Conservation (phyloP, 1,139 yeast genomes). For the Nematodospora anomalae region DNA sequence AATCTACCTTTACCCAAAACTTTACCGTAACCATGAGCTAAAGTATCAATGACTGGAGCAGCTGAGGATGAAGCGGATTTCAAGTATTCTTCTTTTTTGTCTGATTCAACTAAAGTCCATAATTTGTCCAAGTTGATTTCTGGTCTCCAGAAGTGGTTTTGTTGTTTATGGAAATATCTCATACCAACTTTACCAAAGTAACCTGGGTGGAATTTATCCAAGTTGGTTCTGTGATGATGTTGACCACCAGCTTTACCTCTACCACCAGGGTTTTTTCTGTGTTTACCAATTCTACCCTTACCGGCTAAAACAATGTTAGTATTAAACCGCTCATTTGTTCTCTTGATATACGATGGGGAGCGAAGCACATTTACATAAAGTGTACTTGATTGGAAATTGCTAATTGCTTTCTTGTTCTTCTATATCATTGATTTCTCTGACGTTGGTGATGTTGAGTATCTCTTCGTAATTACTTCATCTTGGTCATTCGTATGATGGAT, state of each 20-base stretch:
- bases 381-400: no score
- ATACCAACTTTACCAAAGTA: constrained; percentile 99
- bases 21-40: constrained; percentile 99
- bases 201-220: constrained; percentile 99
- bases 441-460: no score
- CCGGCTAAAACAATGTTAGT: constrained; percentile 74
- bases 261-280: constrained; percentile 99
- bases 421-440: no score
- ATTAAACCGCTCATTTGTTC: constrained; percentile 3
- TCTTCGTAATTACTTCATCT: no score
- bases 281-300: constrained; percentile 99
- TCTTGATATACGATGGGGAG: no score
- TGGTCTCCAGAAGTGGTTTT: constrained; percentile 97
- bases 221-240: constrained; percentile 99
- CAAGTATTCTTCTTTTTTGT: constrained; percentile 93
- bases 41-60: constrained; percentile 99
- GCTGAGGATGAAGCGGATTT: constrained; percentile 81
- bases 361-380: no score
- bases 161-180: constrained; percentile 99
- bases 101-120: constrained; percentile 96
- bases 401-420: no score
- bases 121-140: constrained; percentile 97
- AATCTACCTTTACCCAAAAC: constrained; percentile 99
- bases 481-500: no score
- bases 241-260: constrained; percentile 99